Base-by-base conservation (phyloP, 2,329 filamentous ascomycete genomes). In the Colletotrichum horii region DNA sequence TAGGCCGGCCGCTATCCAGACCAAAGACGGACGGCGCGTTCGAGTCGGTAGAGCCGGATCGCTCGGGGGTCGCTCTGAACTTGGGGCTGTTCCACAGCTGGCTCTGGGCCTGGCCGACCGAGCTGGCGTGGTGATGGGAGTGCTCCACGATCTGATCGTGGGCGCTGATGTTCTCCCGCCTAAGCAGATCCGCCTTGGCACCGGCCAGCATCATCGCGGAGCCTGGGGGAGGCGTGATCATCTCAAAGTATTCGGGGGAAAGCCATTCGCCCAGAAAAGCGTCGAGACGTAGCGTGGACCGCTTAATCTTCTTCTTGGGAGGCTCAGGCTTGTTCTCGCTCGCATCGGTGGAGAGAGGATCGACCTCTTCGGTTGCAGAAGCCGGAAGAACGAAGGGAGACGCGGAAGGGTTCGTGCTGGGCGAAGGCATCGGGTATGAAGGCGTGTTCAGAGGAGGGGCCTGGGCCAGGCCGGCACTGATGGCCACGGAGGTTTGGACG, bases 231-330 rank as follows among this genome's bases (percentile, higher is more conserved):
- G 96, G 95, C 0, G 94, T 96, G 78, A 98, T 98, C 68, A 94
- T 90, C 77, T 98, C 96, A 81, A 96, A 99, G 83, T 99, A 99
- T 81, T 96, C 94, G 2, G 96, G 95, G 3, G 94, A 95, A 34
- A 98, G 89, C 97, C 97, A 99, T 88, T 99, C 97, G 65, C 97
- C 96, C 0, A 99, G 89, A 81, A 97, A 98, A 0, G 96, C 94
- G 84, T 99, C 97, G 8, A 99, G 90, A 1, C 97, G 94, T 64
- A 99, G 85, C 12, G 93, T 88, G 4, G 91, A 87, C 77, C 91
- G 94, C 73, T 88, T 87, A 75, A 91, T 79, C 6, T 79, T 78
- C 9, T 72, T 65, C 60, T 77, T 76, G 15, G 34, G 19, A 16
- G 78, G 75, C 52, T 66, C 68, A 3, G 75, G 32, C 16, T 60